Base-by-base conservation (phyloP, 371 early-diverging fungal species). In the Aphelidium insulamus region DNA sequence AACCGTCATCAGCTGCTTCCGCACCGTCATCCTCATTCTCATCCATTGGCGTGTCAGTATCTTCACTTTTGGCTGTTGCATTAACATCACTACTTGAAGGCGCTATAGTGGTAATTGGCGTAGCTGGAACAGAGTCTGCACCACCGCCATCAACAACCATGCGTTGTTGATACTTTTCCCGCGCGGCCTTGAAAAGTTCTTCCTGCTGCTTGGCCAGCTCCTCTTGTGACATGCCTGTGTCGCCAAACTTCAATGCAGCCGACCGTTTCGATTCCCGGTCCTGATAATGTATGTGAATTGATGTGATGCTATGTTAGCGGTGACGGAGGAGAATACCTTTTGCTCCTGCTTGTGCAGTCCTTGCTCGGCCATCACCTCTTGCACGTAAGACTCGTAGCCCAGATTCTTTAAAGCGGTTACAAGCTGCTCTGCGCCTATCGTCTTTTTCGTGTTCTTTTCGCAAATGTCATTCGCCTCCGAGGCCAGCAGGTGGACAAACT, bases 381-480 rank as follows among this genome's bases (percentile, higher is more conserved):
- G 57, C 3, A 91, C 60, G 49, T 86, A 97, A 17, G 73, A 75
- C 23, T 79, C 90, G 55, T 90, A 97, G 0, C 94, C 97, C 15
- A 91, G 66, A 8, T 69, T 52, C 62, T 70, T 29, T 9, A 28
- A 38, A 35, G 98, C 88, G 4, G 72, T 45, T 22, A 90, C 61
- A 4, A 99, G 81, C 52, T 99, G 98, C 42, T 97, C 95, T 18
- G 86, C 85, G 0, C 83, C 79, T 38, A 99, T 97, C 2, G 97
- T 97, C 59, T 97, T 99, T 50, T 87, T 92, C 12, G 75, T 66
- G 38, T 90, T 91, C 44, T 84, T 86, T 49, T 97, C 97, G 52
- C 97, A 97, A 17, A 81, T 72, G 29, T 87, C 87, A 55, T 97
- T 97, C 9, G 99, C 86, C 42, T 88, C 84, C 2, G 83, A 72